phyloP scores from a whole-genome alignment of 768 basidiomycete species.

The Trametes cinnabarina region DNA sequence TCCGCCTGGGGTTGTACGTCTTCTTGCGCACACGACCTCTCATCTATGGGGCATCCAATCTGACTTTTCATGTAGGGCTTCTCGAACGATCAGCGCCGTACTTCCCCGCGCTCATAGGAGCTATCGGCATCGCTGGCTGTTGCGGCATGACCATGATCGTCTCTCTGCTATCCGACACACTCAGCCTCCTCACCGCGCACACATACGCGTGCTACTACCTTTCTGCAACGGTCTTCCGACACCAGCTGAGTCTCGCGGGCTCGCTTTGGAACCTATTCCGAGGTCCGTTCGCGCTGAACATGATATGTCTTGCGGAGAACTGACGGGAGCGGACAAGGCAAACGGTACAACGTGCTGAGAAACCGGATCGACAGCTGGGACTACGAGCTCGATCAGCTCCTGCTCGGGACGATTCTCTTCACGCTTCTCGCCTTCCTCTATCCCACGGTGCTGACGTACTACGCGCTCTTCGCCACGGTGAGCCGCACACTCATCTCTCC shows the following conservation, averaged over 20 bases:
- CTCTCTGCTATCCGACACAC: conserved; percentile 62
- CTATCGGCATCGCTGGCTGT: conserved; percentile 30
- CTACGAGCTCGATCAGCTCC: conserved; percentile 89
- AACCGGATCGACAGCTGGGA: conserved; percentile 87
- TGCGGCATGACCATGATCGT: conserved; percentile 64
- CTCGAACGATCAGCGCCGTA: conserved; percentile 32
- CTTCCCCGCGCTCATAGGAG: conserved; percentile 34
- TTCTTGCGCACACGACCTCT: neutral
- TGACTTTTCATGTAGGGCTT: conserved; percentile 24
- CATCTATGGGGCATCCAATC: neutral
- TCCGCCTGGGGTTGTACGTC: conserved; percentile 71
- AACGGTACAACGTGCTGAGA: conserved; percentile 82
- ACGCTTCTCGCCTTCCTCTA: conserved; percentile 77
- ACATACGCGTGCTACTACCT: conserved; percentile 67
- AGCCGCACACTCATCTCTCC: conserved; percentile 33
- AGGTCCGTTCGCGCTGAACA: conserved; percentile 44
- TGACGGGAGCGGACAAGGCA: no score
- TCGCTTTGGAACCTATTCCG: conserved; percentile 89
- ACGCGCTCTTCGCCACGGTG: conserved; percentile 75
- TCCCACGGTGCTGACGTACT: conserved; percentile 86
- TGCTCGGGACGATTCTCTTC: conserved; percentile 92
- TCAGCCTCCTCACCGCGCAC: conserved; percentile 69
- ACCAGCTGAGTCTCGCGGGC: conserved; percentile 53
- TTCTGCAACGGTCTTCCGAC: conserved; percentile 58
- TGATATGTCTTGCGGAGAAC: no score